Evolutionary conservation across 768 basidiomycete species (phyloP).

Genomic region (Pleurotus tuber-regium): DNA sequence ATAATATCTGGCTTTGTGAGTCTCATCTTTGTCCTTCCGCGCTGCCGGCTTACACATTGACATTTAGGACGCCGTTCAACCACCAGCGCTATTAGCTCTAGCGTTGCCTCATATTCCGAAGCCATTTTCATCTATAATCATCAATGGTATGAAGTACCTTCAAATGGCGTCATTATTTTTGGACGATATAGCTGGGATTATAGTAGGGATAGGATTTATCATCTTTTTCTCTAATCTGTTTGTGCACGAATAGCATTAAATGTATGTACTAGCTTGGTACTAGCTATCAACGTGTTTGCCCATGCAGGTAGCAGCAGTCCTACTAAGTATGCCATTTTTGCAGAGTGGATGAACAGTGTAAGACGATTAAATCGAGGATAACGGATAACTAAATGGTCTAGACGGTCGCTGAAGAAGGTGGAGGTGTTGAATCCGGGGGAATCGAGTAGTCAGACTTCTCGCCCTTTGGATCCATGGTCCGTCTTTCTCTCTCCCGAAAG

Average conservation of each 20-base stretch:
- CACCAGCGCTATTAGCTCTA: slow-evolving; percentile 56
- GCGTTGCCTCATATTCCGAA: slow-evolving; percentile 66
- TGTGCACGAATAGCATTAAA: background rate
- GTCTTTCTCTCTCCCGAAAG: slow-evolving; percentile 16
- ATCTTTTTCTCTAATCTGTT: slow-evolving; percentile 40
- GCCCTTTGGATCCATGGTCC: background rate
- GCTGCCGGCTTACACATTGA: too few relatives aligned
- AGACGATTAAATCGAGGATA: too few relatives aligned
- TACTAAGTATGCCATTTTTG: too few relatives aligned
- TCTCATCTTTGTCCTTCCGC: slow-evolving; percentile 10
- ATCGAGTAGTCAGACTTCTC: background rate
- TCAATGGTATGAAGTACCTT: slow-evolving; percentile 63
- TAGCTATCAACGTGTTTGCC: background rate
- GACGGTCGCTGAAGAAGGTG: background rate
- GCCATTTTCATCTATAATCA: slow-evolving; percentile 59
- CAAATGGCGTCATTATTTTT: slow-evolving; percentile 65
- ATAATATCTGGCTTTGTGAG: slow-evolving; percentile 71
- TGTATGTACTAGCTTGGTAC: background rate
- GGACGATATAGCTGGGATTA: slow-evolving; percentile 66
- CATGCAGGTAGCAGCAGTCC: background rate
- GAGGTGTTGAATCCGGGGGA: background rate
- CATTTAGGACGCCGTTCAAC: slow-evolving; percentile 56
- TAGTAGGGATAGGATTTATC: slow-evolving; percentile 73
- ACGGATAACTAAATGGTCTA: background rate
- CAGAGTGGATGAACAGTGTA: too few relatives aligned